Percentiles rank a stretch among this genome's conserved stretches.
Conservation (phyloP, 495 filamentous ascomycete genomes). For the Lichenothelia convexa region DNA sequence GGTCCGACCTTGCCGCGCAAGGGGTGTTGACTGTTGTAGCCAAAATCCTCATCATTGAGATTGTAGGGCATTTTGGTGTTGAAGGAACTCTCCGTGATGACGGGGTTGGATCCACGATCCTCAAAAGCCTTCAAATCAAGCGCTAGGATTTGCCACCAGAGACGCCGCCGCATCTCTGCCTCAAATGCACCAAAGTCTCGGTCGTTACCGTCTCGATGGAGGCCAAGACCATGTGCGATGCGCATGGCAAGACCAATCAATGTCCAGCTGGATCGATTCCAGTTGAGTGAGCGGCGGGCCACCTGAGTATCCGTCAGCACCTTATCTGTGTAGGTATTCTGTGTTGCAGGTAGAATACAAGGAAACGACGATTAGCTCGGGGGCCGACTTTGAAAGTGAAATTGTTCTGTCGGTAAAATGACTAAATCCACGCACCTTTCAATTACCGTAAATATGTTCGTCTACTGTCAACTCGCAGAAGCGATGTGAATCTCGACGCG, state of each 20-base stretch:
- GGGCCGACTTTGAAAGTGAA: too few species aligned
- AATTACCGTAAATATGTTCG: too few species aligned
- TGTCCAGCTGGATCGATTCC: slow-evolving; percentile 10
- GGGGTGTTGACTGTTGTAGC: slow-evolving; percentile 1
- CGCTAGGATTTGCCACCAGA: slow-evolving; percentile 14
- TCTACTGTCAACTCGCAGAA: too few species aligned
- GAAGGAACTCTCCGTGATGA: slow-evolving; percentile 2
- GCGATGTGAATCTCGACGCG: too few species aligned
- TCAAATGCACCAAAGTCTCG: slow-evolving; percentile 10
- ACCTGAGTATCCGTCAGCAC: neutral
- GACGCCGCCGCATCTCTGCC: slow-evolving; percentile 9
- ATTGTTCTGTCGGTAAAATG: too few species aligned
- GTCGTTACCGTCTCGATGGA: slow-evolving; percentile 11
- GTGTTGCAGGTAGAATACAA: too few species aligned
- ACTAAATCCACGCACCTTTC: too few species aligned
- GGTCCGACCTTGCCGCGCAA: neutral
- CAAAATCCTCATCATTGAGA: slow-evolving; percentile 12
- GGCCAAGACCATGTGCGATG: slow-evolving; percentile 9
- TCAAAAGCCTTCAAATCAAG: slow-evolving; percentile 9
- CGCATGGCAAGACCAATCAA: slow-evolving; percentile 10
- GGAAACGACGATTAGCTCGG: too few species aligned
- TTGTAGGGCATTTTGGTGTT: slow-evolving; percentile 10
- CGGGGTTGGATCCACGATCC: slow-evolving; percentile 8
- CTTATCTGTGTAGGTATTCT: too few species aligned
- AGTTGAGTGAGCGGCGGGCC: neutral